Evolutionary conservation across 2,329 filamentous ascomycete species (phyloP).

Genomic region (Leptographium lundbergii): DNA sequence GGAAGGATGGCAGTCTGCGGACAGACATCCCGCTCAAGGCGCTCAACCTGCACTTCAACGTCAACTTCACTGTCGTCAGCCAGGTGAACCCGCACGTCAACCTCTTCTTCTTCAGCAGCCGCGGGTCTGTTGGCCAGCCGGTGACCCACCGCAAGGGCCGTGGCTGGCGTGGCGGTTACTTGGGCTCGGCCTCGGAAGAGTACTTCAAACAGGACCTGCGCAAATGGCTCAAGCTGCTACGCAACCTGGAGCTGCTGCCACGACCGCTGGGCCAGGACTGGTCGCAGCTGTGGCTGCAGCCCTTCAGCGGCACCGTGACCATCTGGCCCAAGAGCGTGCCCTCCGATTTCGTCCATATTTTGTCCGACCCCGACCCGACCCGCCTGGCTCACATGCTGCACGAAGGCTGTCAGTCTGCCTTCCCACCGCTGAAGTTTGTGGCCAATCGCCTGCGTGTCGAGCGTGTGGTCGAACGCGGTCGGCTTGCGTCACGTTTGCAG

Average conservation of each 20-base stretch:
- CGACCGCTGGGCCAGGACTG: slow-evolving; percentile 89
- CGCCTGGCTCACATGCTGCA: slow-evolving; percentile 80
- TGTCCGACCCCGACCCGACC: slow-evolving; percentile 66
- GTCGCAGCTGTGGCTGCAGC: slow-evolving; percentile 91
- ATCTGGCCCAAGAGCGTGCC: slow-evolving; percentile 79
- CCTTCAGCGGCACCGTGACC: slow-evolving; percentile 88
- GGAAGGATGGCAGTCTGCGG: slow-evolving; percentile 91
- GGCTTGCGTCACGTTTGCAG: slow-evolving; percentile 14
- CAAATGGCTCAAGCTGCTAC: slow-evolving; percentile 93
- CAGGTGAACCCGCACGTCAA: slow-evolving; percentile 97
- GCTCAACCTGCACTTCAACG: slow-evolving; percentile 93
- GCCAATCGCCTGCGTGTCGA: slow-evolving; percentile 79
- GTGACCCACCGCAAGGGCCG: slow-evolving; percentile 88
- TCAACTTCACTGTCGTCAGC: slow-evolving; percentile 85
- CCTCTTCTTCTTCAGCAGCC: slow-evolving; percentile 94
- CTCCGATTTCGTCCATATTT: slow-evolving; percentile 74
- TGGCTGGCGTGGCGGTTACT: slow-evolving; percentile 90
- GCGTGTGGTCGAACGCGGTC: slow-evolving; percentile 47
- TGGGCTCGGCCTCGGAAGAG: slow-evolving; percentile 84
- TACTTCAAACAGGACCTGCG: slow-evolving; percentile 93
- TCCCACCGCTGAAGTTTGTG: slow-evolving; percentile 86
- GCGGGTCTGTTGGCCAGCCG: slow-evolving; percentile 81
- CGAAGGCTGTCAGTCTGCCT: slow-evolving; percentile 77
- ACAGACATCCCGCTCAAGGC: slow-evolving; percentile 94
- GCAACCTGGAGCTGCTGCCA: slow-evolving; percentile 83